Percentiles rank a stretch among this genome's conserved stretches.
These are phyloP conservation scores for Alternaria arbusti DNA, from an alignment of 2,329 filamentous ascomycete genomes.

Conservation along the genomic window DNA sequence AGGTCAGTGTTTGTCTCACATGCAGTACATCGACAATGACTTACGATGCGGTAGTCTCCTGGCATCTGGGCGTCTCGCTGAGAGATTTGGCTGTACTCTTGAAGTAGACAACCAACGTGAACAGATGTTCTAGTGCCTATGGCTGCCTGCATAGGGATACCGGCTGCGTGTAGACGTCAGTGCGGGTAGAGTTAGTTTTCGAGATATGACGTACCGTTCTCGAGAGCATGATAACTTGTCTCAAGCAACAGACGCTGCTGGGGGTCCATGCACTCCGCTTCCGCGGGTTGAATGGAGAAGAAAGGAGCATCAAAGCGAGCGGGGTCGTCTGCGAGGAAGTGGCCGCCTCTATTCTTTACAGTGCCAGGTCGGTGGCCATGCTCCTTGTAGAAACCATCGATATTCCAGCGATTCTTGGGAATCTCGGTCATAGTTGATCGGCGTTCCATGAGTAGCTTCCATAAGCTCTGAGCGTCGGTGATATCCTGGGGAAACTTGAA, in stretches of 20 bases:
- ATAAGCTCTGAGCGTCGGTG: conserved; percentile 19
- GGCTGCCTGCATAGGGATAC: conserved; percentile 19
- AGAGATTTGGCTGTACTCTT: conserved; percentile 18
- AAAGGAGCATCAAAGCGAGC: conserved; percentile 31
- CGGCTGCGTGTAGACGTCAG: conserved; percentile 9
- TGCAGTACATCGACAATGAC: too few relatives aligned
- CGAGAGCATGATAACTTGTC: conserved; percentile 35
- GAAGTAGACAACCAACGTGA: conserved; percentile 20
- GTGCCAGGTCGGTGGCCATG: conserved; percentile 12
- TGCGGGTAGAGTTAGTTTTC: background rate
- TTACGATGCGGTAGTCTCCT: conserved; percentile 11
- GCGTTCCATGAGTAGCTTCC: conserved; percentile 27
- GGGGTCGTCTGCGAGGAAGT: conserved; percentile 28
- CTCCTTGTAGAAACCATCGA: conserved; percentile 24
- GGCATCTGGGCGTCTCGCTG: conserved; percentile 16
- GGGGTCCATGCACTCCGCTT: conserved; percentile 35
- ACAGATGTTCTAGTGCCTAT: conserved; percentile 27
- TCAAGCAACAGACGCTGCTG: conserved; percentile 35
- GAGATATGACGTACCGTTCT: conserved; percentile 21
- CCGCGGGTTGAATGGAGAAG: conserved; percentile 24
- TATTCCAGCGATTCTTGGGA: conserved; percentile 25
- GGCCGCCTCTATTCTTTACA: conserved; percentile 17
- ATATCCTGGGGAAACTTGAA: conserved; percentile 32
- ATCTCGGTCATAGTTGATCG: conserved; percentile 20
- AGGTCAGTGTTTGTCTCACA: too few relatives aligned